These are phyloP conservation scores for Arachis stenosperma DNA, from an alignment of 306 rosid genomes.

Conservation along the genomic window DNA sequence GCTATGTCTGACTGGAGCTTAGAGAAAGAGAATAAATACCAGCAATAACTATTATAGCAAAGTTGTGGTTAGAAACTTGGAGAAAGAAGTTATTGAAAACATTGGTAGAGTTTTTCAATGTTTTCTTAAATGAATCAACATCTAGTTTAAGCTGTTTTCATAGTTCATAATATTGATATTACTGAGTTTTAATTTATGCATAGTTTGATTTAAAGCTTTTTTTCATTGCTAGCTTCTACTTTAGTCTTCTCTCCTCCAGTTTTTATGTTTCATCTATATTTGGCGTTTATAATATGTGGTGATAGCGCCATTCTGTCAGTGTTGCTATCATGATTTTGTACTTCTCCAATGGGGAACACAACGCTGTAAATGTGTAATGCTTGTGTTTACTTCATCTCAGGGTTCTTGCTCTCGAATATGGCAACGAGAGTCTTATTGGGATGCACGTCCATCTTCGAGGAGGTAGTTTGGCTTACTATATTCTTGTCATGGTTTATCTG, in stretches of 20 bases:
- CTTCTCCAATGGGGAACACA: not conserved
- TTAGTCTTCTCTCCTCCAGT: not conserved
- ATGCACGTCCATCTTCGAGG: constrained; percentile 82
- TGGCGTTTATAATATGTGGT: not conserved
- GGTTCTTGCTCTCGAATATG: constrained; percentile 98
- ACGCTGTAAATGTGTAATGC: constrained; percentile 7
- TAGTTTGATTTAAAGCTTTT: constrained; percentile 8
- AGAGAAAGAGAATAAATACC: not conserved
- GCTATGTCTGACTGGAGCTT: not conserved
- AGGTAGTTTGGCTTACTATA: constrained; percentile 56
- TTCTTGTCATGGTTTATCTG: constrained; percentile 28
- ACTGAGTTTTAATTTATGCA: constrained; percentile 12
- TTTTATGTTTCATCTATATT: constrained; percentile 2
- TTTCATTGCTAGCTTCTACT: not conserved
- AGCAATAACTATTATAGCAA: not conserved
- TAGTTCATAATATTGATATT: not conserved
- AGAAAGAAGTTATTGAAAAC: constrained; percentile 17
- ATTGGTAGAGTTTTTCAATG: not conserved
- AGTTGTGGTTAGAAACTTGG: not conserved
- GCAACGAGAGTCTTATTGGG: constrained; percentile 95
- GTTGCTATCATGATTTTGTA: constrained; percentile 17
- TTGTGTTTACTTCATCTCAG: constrained; percentile 45
- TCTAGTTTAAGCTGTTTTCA: constrained; percentile 6
- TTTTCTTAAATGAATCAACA: constrained; percentile 12
- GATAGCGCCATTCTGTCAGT: not conserved